Base-by-base conservation (phyloP, 2,329 filamentous ascomycete species). In the Trichoderma sp. region DNA sequence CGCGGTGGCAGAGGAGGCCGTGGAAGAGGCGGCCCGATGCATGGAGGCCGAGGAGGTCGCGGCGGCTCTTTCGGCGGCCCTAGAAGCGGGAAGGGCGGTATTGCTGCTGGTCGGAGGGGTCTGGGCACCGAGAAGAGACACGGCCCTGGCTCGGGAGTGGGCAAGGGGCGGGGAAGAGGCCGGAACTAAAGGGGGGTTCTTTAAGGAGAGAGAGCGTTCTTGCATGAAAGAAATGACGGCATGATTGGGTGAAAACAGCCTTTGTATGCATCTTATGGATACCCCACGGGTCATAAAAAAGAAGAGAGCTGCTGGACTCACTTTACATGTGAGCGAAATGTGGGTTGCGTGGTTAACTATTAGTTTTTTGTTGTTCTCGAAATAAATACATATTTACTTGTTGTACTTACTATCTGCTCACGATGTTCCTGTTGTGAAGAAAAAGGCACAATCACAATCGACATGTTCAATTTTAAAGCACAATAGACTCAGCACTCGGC, bases 51-150 rank as follows among this genome's bases (percentile, higher is more conserved):
- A 5, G 80, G 81, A 5, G 77, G 82, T 36, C 78, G 81, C 39
- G 82, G 82, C 6, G 80, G 81, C 77, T 76, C 80, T 2, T 81
- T 82, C 4, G 77, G 80, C 4, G 81, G 83, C 34, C 79, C 80
- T 11, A 77, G 81, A 47, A 82, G 84, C 62, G 86, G 86, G 28
- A 84, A 81, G 73, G 86, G 85, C n/a, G 82, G 82, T 43, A 84
- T 86, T 64, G 73, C 82, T 6, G 81, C 81, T 59, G 84, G 85
- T 6, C 80, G 86, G 70, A 82, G 84, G 68, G 86, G 87, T 0
- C 78, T 88, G 58, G 87, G 87, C 15, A 83, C 83, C 67, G 84
- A 86, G 53, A 87, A 85, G 80, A 81, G 81, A 74, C 81, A 82
- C 62, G 85, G 84, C 5, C 75, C 81, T 47, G 75, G 73, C 4